Evolutionary conservation across 106 monocot genomes (phyloP).

Genomic region (Vanilla planifolia): DNA sequence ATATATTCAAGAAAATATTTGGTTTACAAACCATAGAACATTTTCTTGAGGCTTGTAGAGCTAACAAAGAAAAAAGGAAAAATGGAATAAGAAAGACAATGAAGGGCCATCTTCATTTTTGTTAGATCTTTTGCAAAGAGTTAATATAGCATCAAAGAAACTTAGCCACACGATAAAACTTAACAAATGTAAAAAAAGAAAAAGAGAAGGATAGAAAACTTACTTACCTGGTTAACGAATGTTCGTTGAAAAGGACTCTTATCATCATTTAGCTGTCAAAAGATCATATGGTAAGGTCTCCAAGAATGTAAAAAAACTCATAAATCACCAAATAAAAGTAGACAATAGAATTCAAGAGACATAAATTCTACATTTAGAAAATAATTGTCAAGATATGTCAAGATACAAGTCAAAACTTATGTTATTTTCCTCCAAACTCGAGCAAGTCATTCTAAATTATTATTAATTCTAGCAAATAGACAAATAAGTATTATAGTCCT

Average conservation of each 20-base stretch:
- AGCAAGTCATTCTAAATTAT: background rate
- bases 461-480: background rate
- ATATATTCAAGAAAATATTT: background rate
- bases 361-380: background rate
- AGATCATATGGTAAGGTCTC: slow-evolving; percentile 2
- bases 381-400: background rate
- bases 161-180: background rate
- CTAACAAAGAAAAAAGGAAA: background rate
- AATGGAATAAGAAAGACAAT: background rate
- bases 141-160: background rate
- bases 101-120: background rate
- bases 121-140: background rate
- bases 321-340: background rate
- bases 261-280: slow-evolving; percentile 86
- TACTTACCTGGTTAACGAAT: slow-evolving; percentile 87
- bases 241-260: slow-evolving; percentile 96
- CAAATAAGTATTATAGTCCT: background rate
- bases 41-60: too few species aligned
- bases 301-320: background rate
- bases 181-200: background rate
- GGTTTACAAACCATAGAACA: background rate
- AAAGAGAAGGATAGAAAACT: background rate
- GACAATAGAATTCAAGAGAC: background rate
- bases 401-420: too few species aligned
- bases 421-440: background rate